Evolutionary conservation across 73 alveolate species (phyloP).

Genomic region (Loxodes magnus): DNA sequence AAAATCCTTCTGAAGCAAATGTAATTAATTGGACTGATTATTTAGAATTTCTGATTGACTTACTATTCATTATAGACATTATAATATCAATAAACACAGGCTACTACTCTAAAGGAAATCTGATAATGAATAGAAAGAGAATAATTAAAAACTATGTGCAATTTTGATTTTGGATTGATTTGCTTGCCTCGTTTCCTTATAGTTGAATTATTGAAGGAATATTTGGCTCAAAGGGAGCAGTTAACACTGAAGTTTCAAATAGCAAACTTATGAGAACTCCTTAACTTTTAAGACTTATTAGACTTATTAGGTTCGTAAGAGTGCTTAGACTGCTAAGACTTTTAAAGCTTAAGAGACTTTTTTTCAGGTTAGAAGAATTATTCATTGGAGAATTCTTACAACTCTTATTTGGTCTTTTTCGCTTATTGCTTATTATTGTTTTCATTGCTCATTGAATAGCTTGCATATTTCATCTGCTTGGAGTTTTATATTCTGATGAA

Average conservation of each 20-base stretch:
- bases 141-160: slow-evolving; percentile 23
- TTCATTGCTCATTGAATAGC: slow-evolving; percentile 67
- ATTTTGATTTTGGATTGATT: slow-evolving; percentile 59
- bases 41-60: slow-evolving; percentile 34
- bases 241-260: slow-evolving; percentile 3
- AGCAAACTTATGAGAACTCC: too few species aligned
- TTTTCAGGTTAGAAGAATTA: slow-evolving; percentile 42
- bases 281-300: slow-evolving; percentile 41
- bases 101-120: slow-evolving; percentile 27
- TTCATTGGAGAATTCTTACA: slow-evolving; percentile 32
- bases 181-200: slow-evolving; percentile 46
- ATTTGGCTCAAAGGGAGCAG: background rate
- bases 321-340: slow-evolving; percentile 44
- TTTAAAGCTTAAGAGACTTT: slow-evolving; percentile 31
- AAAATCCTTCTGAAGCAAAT: too few species aligned
- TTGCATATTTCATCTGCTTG: slow-evolving; percentile 41
- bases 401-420: slow-evolving; percentile 22
- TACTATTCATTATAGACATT: slow-evolving; percentile 24
- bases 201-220: slow-evolving; percentile 30
- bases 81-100: slow-evolving; percentile 47
- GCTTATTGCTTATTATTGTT: slow-evolving; percentile 28
- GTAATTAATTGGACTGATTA: too few species aligned
- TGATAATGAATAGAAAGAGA: slow-evolving; percentile 38
- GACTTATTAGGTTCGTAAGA: slow-evolving; percentile 46
- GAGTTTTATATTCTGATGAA: slow-evolving; percentile 23